Evolutionary conservation across 345 rosid species (phyloP).

Genomic region (Fremontodendron californicum): DNA sequence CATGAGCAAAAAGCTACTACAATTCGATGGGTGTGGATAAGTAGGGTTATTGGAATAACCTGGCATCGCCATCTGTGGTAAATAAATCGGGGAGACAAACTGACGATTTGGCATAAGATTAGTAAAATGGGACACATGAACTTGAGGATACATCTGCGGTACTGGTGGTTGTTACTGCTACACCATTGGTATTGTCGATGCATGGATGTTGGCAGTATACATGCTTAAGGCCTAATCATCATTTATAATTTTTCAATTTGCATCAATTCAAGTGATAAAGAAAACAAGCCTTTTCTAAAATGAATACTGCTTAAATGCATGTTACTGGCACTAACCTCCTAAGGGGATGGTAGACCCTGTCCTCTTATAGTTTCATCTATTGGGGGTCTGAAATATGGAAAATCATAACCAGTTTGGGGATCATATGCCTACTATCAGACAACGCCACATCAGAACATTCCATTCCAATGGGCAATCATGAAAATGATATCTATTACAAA

Average conservation of each 20-base stretch:
- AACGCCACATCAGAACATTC: conserved; percentile 12
- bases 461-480: background rate
- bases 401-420: conserved; percentile 60
- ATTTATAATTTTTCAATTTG: conserved; percentile 10
- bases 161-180: conserved; percentile 69
- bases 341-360: conserved; percentile 61
- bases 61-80: conserved; percentile 85
- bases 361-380: conserved; percentile 55
- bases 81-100: conserved; percentile 71
- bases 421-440: conserved; percentile 50
- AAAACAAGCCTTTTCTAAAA: background rate
- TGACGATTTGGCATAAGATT: conserved; percentile 88
- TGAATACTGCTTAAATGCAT: background rate
- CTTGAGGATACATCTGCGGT: conserved; percentile 88
- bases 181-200: conserved; percentile 57
- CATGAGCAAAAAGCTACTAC: conserved; percentile 80
- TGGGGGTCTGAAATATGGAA: conserved; percentile 64
- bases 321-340: conserved; percentile 52
- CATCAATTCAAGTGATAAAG: background rate
- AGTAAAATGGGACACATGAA: conserved; percentile 73
- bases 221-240: conserved; percentile 36
- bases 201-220: conserved; percentile 42
- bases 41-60: conserved; percentile 79
- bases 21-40: conserved; percentile 83
- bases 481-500: background rate